These are phyloP conservation scores for Auricularia heimuer DNA, from an alignment of 768 basidiomycete species.

Conservation along the genomic window DNA sequence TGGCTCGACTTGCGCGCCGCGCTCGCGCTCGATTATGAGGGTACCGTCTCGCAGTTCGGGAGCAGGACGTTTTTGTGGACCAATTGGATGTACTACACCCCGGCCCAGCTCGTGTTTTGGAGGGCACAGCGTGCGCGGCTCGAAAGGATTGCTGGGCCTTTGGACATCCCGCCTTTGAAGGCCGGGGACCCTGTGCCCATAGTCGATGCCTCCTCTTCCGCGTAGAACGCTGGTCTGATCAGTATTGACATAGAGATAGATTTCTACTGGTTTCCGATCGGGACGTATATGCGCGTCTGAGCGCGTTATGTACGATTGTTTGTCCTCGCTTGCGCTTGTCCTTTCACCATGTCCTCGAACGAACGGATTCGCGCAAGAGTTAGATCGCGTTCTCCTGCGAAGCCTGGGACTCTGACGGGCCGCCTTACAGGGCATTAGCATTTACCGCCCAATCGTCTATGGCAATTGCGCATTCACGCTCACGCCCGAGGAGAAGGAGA, in stretches of 20 bases:
- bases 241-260: not conserved
- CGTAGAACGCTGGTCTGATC: not conserved
- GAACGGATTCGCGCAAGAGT: conserved; percentile 77
- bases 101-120: conserved; percentile 24
- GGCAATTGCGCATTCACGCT: conserved; percentile 85
- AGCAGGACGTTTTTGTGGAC: conserved; percentile 66
- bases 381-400: conserved; percentile 19
- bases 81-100: conserved; percentile 47
- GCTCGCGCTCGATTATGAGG: conserved; percentile 53
- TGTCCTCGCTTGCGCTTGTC: not conserved
- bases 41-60: conserved; percentile 48
- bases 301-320: not conserved
- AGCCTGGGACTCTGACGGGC: conserved; percentile 9
- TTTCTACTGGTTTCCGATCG: too few relatives aligned
- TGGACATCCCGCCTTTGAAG: conserved; percentile 21
- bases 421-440: conserved; percentile 60
- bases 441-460: conserved; percentile 88
- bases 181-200: not conserved
- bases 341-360: conserved; percentile 35
- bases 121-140: conserved; percentile 16
- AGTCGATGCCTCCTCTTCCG: not conserved
- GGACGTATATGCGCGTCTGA: not conserved
- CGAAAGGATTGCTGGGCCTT: conserved; percentile 46
- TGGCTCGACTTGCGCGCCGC: conserved; percentile 57
- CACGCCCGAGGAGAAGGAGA: conserved; percentile 51